Conservation (phyloP, 306 rosid species). For the Purshia tridentata region DNA sequence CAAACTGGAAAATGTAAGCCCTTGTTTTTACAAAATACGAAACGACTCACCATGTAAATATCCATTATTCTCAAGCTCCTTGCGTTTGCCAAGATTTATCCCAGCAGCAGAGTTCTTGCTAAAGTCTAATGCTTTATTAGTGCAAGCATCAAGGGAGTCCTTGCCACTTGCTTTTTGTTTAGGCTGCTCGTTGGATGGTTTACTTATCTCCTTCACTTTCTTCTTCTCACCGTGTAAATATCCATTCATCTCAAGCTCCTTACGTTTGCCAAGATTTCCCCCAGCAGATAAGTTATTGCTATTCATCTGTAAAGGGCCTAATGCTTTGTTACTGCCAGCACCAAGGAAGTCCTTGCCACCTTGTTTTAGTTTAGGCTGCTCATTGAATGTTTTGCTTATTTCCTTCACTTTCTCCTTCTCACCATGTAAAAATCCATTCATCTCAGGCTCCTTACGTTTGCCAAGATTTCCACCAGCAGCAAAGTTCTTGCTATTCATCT, state of each 20-base stretch:
- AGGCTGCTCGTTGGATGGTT: slow-evolving; percentile 10
- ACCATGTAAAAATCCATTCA: slow-evolving; percentile 13
- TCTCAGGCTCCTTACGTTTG: slow-evolving; percentile 15
- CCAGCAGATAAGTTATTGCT: not conserved
- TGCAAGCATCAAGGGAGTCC: slow-evolving; percentile 3
- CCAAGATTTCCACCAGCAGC: slow-evolving; percentile 9
- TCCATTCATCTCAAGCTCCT: slow-evolving; percentile 18
- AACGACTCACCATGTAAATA: slow-evolving; percentile 16
- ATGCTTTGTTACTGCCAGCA: not conserved
- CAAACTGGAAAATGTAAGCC: not conserved
- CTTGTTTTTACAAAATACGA: not conserved
- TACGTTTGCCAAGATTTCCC: slow-evolving; percentile 17
- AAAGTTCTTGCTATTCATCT: slow-evolving; percentile 5
- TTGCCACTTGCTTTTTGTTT: not conserved
- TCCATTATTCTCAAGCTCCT: slow-evolving; percentile 18
- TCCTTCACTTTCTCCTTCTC: slow-evolving; percentile 4
- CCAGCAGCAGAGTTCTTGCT: slow-evolving; percentile 3
- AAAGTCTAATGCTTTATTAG: not conserved
- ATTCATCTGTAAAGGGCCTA: not conserved
- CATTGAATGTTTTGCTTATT: not conserved
- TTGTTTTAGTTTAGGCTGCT: slow-evolving; percentile 7
- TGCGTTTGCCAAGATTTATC: slow-evolving; percentile 16
- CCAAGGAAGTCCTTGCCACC: not conserved
- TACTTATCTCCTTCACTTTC: slow-evolving; percentile 2
- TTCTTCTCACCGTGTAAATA: slow-evolving; percentile 7